Percentiles rank a stretch among this genome's conserved stretches.
Evolutionary conservation across 176 grass and related monocot genomes (phyloP).

Genomic region (Saccharum officinarum): DNA sequence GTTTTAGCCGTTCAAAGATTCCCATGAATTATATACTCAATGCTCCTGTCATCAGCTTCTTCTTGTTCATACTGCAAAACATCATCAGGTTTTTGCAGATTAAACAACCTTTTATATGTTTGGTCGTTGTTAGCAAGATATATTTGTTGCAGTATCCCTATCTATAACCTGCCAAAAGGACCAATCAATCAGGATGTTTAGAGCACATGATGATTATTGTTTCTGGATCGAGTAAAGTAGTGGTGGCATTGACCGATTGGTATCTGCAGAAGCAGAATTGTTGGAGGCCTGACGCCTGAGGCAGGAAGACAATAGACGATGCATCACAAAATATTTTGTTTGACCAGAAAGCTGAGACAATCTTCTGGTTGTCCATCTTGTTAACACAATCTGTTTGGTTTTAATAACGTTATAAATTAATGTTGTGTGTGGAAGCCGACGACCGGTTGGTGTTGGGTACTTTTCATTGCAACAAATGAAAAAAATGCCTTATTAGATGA

Average conservation of each 20-base stretch:
- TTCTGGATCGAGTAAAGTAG: neutral
- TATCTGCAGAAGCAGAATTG: neutral
- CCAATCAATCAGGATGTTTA: conserved; percentile 12
- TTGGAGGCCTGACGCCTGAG: neutral
- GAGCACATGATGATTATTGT: neutral
- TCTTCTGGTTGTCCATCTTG: neutral
- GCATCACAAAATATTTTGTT: conserved; percentile 22
- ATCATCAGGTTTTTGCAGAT: neutral
- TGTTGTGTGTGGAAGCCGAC: conserved; percentile 16
- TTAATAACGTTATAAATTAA: neutral
- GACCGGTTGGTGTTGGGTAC: conserved; percentile 2
- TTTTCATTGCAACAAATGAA: neutral
- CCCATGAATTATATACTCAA: neutral
- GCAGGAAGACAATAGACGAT: too few relatives aligned
- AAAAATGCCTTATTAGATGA: neutral
- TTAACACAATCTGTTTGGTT: neutral
- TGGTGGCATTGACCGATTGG: conserved; percentile 4
- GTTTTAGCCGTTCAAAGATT: conserved; percentile 30
- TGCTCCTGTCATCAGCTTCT: neutral
- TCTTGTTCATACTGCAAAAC: neutral
- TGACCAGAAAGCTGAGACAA: neutral
- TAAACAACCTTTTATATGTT: neutral
- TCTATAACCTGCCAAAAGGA: neutral
- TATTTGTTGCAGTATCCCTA: neutral
- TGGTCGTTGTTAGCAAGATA: neutral